Base-by-base conservation (phyloP, 495 filamentous ascomycete genomes). In the Penicillium nucicola region DNA sequence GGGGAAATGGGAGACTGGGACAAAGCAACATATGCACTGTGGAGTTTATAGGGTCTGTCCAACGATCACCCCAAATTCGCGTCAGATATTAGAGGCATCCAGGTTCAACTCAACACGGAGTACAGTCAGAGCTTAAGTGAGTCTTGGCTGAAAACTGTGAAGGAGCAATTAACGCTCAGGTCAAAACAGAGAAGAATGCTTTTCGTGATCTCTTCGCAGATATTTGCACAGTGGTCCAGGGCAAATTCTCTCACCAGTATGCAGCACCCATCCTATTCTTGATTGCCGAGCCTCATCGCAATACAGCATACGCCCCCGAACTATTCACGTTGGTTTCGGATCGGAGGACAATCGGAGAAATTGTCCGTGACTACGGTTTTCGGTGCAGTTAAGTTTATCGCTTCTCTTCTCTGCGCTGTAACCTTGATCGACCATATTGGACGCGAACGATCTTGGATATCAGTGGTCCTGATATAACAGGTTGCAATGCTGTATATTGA, bases 381-480 rank as follows among this genome's bases (percentile, higher is more conserved):
- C 48, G 83, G 83, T 20, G 71, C 84, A 40, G 71, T 84, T 53
- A 86, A 87, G 57, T 77, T 86, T 49, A 60, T 78, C 20, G 72
- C 81, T 3, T 68, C 81, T n/a, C 50, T 85, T n/a, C 37, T 78
- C 14, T 84, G 80, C 55, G 80, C 83, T 4, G 61, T 85, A 12
- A 80, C 85, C 66, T 71, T 86, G 8, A 78, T 88, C 54, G 83
- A 88, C 50, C 66, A 78, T 51, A 75, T 85, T 46, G 84, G 84
- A 2, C 78, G 84, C 23, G 82, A 84, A 51, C 76, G 79, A 17
- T 74, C 84, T 1, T 68, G 84, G 2, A 60, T 75, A 12, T 57
- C 75, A 5, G 83, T 81, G n/a, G 83, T 85, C 31, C 51, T 67
- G 3, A 61, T 82, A 2, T 80, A 83, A 51, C 69, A 75, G 18